Base-by-base conservation (phyloP, 805 yeast genomes). In the Ogataea siamensis region DNA sequence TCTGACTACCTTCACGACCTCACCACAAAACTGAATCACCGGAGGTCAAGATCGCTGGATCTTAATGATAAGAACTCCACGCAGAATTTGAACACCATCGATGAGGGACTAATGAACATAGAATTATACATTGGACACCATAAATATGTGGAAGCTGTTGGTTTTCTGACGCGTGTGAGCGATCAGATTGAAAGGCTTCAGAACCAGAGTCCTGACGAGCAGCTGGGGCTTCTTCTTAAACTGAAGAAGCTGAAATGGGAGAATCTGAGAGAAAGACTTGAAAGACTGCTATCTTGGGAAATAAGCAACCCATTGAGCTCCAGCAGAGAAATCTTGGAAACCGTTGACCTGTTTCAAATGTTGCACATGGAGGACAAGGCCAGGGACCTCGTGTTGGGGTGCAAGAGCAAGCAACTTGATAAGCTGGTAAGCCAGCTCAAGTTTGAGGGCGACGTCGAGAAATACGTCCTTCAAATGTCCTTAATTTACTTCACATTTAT, bases 401-500 rank as follows among this genome's bases (percentile, higher is more conserved):
- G 74, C 28, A 70, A 81, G 37, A 61, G 74, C 2, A 53, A 54
- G 7, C 66, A 67, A 25, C 72, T 81, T 16, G 67, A 66, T 13
- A 57, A 64, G n/a, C 61, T 80, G 26, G 63, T 74, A 2, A 53
- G 72, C 25, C 68, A 65, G 37, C 72, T 81, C 27, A 74, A 70
- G 36, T 68, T 78, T 43, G 70, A 76, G 25, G 82, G 84, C 4
- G 79, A 75, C 39, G 57, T 74, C 7, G 66, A 70, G 11, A 64
- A 62, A 22, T 81, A 78, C 56, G 62, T 83, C 15, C 63, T 78
- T 4, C 86, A 82, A 47, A 66, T 78, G 6, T 76, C 87, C 1
- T 72, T 80, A 11, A 75, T 82, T 17, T 67, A 78, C 43, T 80
- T 83, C 61, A 79, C 78, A 49, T 64, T 71, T 19, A 67, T 86